Evolutionary conservation across 2,329 filamentous ascomycete genomes (phyloP), one percentile per base, ranked within the genome.

Genomic region (Penicillium vulpinum): DNA sequence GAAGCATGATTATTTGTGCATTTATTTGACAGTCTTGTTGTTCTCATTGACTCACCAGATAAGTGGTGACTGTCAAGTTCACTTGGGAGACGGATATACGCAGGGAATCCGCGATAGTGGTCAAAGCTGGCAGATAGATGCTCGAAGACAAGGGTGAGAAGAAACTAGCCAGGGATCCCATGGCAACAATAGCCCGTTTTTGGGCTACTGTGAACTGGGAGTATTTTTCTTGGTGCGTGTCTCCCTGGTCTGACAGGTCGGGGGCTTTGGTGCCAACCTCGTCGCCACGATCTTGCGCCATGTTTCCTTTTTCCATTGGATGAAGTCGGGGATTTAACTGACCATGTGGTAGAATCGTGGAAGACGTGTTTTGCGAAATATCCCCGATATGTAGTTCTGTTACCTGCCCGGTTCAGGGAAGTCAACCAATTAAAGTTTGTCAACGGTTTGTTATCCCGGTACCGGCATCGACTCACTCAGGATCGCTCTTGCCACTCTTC

Each of bases 1-100:
- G 3, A 15, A 15, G 9, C 8, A 5, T 11, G 3, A 8, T 49
- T 9, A 49, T 33, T 21, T 8, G n/a, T 16, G 13, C 5, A 15
- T 10, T 10, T 18, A 6, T 10, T 18, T 28, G 24, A 16, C 16
- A 16, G 15, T 4, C 4, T 10, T 57, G 22, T 50, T 58, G 35
- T 26, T 50, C 38, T n/a, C 28, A 13, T 18, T 15, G 2, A 63
- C 67, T 44, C 62, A 76, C 75, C 67, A 82, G 67, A 58, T 82
- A 83, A 2, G 77, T 77, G 0, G 80, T 83, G 15, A 83, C 70
- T 0, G 81, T 82, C 56, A 83, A 68, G 59, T 83, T 81, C 61
- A 82, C 76, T 46, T 73, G 67, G 7, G 76, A 73, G 15, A 66
- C 68, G 1, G 78, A 75, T 11, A 79, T 74, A 26, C 73, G 54